These are phyloP conservation scores for Colletotrichum graminicola DNA, from an alignment of 2,329 filamentous ascomycete genomes.

Conservation along the genomic window DNA sequence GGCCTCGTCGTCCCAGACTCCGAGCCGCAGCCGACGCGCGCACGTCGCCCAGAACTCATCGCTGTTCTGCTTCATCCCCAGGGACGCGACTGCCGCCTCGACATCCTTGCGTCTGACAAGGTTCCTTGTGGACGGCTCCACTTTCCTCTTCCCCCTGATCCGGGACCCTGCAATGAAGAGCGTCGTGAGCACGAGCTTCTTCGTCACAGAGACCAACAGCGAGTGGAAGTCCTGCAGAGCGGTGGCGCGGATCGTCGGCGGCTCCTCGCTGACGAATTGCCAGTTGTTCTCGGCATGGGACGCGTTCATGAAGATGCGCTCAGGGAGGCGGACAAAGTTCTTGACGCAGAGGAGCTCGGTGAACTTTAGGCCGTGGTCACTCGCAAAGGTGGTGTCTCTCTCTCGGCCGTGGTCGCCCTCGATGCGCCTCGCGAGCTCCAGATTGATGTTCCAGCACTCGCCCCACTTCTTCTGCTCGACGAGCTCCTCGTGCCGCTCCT, in stretches of 20 bases:
- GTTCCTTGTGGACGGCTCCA: conserved; percentile 46
- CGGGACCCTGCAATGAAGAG: conserved; percentile 79
- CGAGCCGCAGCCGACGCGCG: conserved; percentile 62
- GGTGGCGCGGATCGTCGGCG: conserved; percentile 79
- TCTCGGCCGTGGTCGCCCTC: conserved; percentile 38
- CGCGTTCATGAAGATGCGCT: conserved; percentile 81
- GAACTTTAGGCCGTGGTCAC: conserved; percentile 57
- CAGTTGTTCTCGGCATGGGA: conserved; percentile 74
- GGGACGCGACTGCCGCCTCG: conserved; percentile 60
- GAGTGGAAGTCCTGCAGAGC: conserved; percentile 82
- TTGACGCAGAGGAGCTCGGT: conserved; percentile 69
- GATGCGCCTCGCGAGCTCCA: conserved; percentile 48
- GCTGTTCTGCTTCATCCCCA: conserved; percentile 57
- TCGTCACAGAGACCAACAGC: conserved; percentile 75
- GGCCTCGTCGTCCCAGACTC: conserved; percentile 56
- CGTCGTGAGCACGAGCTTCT: conserved; percentile 75
- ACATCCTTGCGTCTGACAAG: conserved; percentile 61
- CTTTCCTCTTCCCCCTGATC: conserved; percentile 63
- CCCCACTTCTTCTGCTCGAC: conserved; percentile 72
- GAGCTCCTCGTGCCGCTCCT: conserved; percentile 72
- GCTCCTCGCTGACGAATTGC: conserved; percentile 69
- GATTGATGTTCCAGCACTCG: conserved; percentile 74
- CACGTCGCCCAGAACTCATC: conserved; percentile 61
- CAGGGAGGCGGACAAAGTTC: conserved; percentile 74
- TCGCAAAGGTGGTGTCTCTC: conserved; percentile 30